Percentiles rank a stretch among this genome's conserved stretches.
Conservation (phyloP, 495 filamentous ascomycete species). For the Evansstolkia leycettana region DNA sequence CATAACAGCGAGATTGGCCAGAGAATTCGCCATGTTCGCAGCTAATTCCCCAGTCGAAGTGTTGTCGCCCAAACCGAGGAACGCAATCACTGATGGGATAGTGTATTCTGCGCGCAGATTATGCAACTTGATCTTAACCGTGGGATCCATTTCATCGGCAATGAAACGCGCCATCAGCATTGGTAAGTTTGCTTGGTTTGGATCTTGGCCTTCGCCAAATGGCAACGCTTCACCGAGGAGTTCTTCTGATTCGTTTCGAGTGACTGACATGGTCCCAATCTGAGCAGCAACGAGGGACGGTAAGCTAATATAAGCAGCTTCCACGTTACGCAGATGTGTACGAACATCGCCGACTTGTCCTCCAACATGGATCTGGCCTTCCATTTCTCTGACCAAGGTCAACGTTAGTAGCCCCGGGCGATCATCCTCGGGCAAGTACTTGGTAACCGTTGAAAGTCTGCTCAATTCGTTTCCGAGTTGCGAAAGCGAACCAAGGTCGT, state of each 20-base stretch:
- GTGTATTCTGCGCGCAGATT: conserved; percentile 76
- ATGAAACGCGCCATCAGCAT: conserved; percentile 75
- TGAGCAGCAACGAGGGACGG: conserved; percentile 71
- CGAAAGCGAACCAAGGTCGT: conserved; percentile 50
- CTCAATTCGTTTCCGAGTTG: conserved; percentile 64
- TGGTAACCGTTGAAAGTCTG: conserved; percentile 74
- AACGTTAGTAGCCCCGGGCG: conserved; percentile 79
- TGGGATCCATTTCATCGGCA: conserved; percentile 86
- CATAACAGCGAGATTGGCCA: conserved; percentile 61
- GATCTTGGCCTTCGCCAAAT: conserved; percentile 5
- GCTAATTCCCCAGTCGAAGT: conserved; percentile 62
- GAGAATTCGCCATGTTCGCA: conserved; percentile 62
- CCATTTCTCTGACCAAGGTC: conserved; percentile 47
- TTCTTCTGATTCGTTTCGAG: conserved; percentile 56
- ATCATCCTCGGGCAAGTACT: conserved; percentile 93
- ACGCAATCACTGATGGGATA: conserved; percentile 65
- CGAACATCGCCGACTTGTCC: conserved; percentile 54
- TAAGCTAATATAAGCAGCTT: conserved; percentile 73
- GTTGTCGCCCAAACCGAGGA: conserved; percentile 56
- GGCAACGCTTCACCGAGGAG: conserved; percentile 46
- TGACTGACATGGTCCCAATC: conserved; percentile 43
- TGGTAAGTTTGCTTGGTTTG: conserved; percentile 25
- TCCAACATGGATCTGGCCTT: conserved; percentile 43
- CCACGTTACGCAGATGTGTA: conserved; percentile 42
- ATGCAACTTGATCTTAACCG: conserved; percentile 73